Evolutionary conservation across 2,329 filamentous ascomycete species (phyloP).

Genomic region (Ambrosiella beaveri): DNA sequence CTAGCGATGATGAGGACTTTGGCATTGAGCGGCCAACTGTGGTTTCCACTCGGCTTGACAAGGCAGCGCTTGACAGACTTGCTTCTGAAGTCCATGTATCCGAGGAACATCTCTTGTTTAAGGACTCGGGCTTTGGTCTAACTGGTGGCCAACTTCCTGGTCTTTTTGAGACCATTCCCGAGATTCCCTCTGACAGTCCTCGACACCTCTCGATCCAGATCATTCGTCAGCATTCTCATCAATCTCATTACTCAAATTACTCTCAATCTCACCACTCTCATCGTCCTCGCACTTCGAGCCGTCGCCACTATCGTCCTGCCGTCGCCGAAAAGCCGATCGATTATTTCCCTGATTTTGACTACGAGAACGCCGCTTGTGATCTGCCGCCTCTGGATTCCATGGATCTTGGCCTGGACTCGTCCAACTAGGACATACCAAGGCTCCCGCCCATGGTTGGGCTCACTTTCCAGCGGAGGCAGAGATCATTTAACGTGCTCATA

Average conservation of each 20-base stretch:
- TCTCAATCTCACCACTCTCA: neutral
- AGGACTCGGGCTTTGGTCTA: constrained; percentile 21
- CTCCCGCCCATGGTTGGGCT: constrained; percentile 1
- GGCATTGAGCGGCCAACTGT: neutral
- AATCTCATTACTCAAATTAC: neutral
- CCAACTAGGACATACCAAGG: neutral
- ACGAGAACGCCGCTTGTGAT: constrained; percentile 3
- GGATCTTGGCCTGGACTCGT: neutral
- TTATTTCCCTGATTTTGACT: constrained; percentile 11
- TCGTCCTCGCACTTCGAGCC: neutral
- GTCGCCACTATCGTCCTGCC: neutral
- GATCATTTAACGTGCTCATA: constrained; percentile 7
- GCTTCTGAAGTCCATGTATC: constrained; percentile 9
- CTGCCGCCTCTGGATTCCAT: neutral
- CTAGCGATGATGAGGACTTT: constrained; percentile 5
- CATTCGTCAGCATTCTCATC: neutral
- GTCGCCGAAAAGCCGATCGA: neutral
- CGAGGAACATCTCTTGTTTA: constrained; percentile 24
- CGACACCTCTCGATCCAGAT: constrained; percentile 6
- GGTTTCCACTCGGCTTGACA: constrained; percentile 1
- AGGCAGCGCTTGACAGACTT: constrained; percentile 5
- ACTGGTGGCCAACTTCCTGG: constrained; percentile 20
- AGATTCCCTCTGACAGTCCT: constrained; percentile 10
- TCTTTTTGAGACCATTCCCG: constrained; percentile 15
- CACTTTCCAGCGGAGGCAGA: constrained; percentile 3